Conservation (phyloP, 768 basidiomycete species). For the Leccinum subtestaceum region DNA sequence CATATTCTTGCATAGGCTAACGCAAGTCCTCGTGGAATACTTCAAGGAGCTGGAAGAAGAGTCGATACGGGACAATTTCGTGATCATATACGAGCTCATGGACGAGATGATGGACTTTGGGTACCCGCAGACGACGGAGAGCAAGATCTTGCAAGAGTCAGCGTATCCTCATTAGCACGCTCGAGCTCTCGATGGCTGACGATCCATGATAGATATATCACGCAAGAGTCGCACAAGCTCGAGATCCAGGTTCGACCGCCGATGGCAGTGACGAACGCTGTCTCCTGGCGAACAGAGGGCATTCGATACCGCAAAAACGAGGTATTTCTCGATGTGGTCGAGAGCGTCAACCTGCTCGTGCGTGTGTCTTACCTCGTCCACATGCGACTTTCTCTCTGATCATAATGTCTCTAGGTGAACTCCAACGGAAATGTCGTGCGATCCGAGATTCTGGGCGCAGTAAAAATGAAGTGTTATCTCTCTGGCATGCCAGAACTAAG, state of each 20-base stretch:
- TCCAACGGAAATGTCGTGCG: slow-evolving; percentile 95
- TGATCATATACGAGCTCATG: no score
- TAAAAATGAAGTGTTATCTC: slow-evolving; percentile 99
- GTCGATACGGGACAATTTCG: no score
- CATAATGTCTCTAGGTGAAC: no score
- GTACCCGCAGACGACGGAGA: no score
- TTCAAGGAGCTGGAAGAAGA: no score
- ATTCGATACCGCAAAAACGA: slow-evolving; percentile 98
- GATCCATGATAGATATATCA: slow-evolving; percentile 71
- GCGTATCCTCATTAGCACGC: no score
- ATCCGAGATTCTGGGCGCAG: slow-evolving; percentile 95
- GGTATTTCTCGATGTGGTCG: slow-evolving; percentile 97
- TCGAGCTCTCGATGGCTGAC: no score
- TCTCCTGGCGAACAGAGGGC: slow-evolving; percentile 97
- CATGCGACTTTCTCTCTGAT: no score
- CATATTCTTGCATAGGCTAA: no score
- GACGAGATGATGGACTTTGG: no score
- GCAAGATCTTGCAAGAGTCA: no score
- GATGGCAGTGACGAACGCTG: slow-evolving; percentile 96
- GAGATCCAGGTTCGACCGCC: slow-evolving; percentile 91
- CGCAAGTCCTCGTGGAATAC: no score
- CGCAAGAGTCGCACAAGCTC: slow-evolving; percentile 96
- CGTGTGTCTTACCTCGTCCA: slow-evolving; percentile 27
- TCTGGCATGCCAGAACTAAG: slow-evolving; percentile 99
- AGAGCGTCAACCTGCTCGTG: slow-evolving; percentile 94